Conservation (phyloP, 139 green algal species). For the Pseudopediastrum boryanum region DNA sequence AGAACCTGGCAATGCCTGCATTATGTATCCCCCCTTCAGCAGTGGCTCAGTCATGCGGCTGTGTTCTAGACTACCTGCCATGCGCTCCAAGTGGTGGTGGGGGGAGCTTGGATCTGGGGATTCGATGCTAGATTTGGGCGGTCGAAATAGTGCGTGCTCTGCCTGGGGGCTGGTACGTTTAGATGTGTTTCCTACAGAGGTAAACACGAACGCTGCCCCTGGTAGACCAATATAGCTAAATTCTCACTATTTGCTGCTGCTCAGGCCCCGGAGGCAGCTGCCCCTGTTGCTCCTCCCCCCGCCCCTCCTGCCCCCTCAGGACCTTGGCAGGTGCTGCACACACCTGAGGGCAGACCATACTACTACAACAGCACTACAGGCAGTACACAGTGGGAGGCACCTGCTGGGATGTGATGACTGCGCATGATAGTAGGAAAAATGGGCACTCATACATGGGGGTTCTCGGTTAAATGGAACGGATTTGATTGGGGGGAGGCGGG, state of each 20-base stretch:
- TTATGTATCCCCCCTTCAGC: too few species aligned
- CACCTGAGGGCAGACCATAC: constrained; percentile 77
- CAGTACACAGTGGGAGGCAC: constrained; percentile 80
- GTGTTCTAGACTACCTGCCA: too few species aligned
- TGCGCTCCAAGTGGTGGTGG: too few species aligned
- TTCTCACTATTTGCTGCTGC: neutral
- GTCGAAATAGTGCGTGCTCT: neutral
- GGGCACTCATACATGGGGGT: too few species aligned
- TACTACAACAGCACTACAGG: constrained; percentile 75
- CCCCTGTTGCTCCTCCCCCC: neutral
- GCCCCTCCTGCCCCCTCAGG: neutral
- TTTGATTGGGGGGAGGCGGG: too few species aligned
- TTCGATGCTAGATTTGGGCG: neutral
- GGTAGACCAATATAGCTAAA: neutral
- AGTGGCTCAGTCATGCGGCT: too few species aligned
- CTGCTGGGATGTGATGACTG: constrained; percentile 37
- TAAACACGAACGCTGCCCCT: neutral
- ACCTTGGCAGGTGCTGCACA: constrained; percentile 80
- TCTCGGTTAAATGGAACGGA: too few species aligned
- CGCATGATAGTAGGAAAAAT: too few species aligned
- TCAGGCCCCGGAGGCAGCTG: constrained; percentile 1
- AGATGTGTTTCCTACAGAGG: neutral
- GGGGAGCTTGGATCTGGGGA: too few species aligned
- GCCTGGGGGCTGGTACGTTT: neutral
- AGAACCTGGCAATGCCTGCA: too few species aligned